Base-by-base conservation (phyloP, 345 rosid species). In the Sonneratia caseolaris region DNA sequence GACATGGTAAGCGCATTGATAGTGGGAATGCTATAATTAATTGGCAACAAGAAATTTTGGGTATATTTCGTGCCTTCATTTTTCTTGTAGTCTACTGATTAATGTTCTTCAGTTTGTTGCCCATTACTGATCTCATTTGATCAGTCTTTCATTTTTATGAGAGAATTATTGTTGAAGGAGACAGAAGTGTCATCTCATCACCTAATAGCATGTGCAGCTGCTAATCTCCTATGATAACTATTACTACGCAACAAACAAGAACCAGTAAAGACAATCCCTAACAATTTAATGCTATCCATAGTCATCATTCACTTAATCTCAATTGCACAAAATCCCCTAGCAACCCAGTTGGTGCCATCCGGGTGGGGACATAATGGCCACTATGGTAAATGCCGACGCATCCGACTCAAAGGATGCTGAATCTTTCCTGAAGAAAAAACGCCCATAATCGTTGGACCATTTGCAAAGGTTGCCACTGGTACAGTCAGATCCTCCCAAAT, bases 171-270 rank as follows among this genome's bases (percentile, higher is more conserved):
- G 67, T 38, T 68, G 3, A 43, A 40, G 57, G 71, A 37, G 48
- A 64, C 22, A 56, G 64, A 69, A 37, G 40, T 62, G 75, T 69
- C 75, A 71, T 59, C 72, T 73, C 79, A 56, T 64, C 77, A 42
- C 43, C 72, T n/a, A 43, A 51, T 11, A 68, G 73, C 81, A 82
- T 71, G 82, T 76, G 78, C 69, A 70, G 22, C 71, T 49, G 59
- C 64, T 18, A 24, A 7, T 59, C 7, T 59, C 35, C 14, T 11
- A 18, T 6, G 22, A 59, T 59, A 35, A 59, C 6, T 24, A 59
- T 59, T 24, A n/a, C 24, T 22, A 59, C 24, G 64, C 35, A 22
- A 35, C 21, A 22, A 27, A 27, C 0, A 3, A 53, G 3, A 21
- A 5, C 9, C 59, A 53, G 18, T 27, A 21, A 18, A 18, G 5